Evolutionary conservation across 2,329 filamentous ascomycete genomes (phyloP), one percentile per base, ranked within the genome.

Genomic region (Ceratocystis lukuohia): DNA sequence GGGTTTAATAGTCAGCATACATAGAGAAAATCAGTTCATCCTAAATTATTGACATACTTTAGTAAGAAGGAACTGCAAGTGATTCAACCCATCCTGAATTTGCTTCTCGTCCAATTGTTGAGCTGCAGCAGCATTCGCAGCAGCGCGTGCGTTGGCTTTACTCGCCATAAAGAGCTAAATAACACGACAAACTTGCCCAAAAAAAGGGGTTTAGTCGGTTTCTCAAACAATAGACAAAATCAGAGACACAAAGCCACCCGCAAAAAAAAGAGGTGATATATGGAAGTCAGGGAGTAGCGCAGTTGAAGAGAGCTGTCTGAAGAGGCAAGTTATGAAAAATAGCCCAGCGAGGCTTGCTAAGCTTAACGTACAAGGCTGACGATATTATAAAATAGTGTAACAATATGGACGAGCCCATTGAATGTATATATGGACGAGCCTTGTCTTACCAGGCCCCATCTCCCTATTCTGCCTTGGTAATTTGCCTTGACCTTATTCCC

Each of bases 11-110:
- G 46, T 64, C 59, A 62, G 62, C 41, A 46, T 28, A 30, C 50
- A 25, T 25, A 28, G n/a, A 37, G n/a, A 44, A n/a, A 53, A n/a
- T 5, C 25, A 50, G 17, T 33, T 17, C 17, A 17, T 56, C 45
- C 17, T 33, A 50, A 65, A 65, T 62, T 41, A 41, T 48, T 48
- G 45, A 65, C 66, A 53, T 65, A 65, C 66, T 59, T 67, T 67
- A 46, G 62, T 67, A 56, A 65, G 66, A 46, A 67, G 63, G 37
- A 67, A 57, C 57, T 65, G 63, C 62, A 67, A 63, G 46, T 67
- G 66, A 37, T 67, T 67, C 50, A 67, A 46, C 28, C 66, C 66
- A 65, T 67, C 66, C 63, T 65, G 66, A 22, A 67, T 41, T 48
- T 63, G 63, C 57, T 67, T 62, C 41, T 67, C 66, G 50, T 65